Conservation (phyloP, 2,329 filamentous ascomycete genomes). For the Exophiala lecanii-corni region DNA sequence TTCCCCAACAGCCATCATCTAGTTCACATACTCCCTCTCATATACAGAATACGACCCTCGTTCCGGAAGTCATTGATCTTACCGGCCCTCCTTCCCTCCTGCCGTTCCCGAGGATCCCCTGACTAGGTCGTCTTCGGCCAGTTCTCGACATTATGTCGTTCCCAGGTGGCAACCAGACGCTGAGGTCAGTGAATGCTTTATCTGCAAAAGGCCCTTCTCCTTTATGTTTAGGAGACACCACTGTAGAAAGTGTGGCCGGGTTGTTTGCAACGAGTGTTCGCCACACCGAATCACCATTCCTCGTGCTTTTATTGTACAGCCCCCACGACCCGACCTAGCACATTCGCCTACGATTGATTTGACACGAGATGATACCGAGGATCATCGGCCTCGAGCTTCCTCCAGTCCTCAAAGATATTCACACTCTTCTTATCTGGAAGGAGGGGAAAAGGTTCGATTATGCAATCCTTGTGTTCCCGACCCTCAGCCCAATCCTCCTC, state of each 20-base stretch:
- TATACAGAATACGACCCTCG: too few species aligned
- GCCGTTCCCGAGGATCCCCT: conserved; percentile 16
- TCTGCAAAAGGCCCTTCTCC: conserved; percentile 74
- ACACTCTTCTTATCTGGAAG: conserved; percentile 41
- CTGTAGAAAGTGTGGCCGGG: conserved; percentile 91
- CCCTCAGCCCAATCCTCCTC: conserved; percentile 53
- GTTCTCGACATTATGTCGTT: conserved; percentile 49
- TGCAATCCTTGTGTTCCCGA: conserved; percentile 71
- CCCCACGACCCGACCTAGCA: conserved; percentile 50
- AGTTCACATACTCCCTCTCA: too few species aligned
- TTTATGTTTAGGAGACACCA: conserved; percentile 89
- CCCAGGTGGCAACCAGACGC: conserved; percentile 86
- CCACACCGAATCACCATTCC: conserved; percentile 94
- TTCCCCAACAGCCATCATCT: too few species aligned
- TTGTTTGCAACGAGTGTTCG: conserved; percentile 85
- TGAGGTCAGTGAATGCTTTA: conserved; percentile 77
- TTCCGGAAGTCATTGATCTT: conserved; percentile 26
- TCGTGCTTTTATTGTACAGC: conserved; percentile 83
- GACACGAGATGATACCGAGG: conserved; percentile 36
- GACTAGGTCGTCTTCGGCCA: conserved; percentile 16
- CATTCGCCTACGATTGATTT: conserved; percentile 39
- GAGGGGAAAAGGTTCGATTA: conserved; percentile 64
- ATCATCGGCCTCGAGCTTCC: conserved; percentile 15
- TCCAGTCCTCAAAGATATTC: conserved; percentile 3
- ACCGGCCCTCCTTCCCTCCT: conserved; percentile 28